phyloP scores from a whole-genome alignment of 208 protist species.

The Acanthamoeba castellanii region DNA sequence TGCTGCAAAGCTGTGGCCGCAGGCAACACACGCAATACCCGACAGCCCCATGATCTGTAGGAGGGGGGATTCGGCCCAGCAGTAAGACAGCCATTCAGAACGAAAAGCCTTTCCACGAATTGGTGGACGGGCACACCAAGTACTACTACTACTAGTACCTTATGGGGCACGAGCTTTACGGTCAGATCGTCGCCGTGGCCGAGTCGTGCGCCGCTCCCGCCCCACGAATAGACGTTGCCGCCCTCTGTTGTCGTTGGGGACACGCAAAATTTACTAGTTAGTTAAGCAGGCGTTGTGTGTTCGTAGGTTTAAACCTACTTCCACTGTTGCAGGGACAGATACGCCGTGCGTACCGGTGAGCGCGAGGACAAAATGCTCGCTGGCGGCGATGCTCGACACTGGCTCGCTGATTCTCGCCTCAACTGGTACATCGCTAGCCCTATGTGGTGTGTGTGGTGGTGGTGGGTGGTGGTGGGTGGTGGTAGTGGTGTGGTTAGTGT shows the following conservation, averaged over 20 bases:
- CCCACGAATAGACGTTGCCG: constrained; percentile 4
- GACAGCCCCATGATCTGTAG: background rate
- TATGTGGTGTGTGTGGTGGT: background rate
- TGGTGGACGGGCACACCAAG: background rate
- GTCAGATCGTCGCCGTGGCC: background rate
- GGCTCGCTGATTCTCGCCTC: background rate
- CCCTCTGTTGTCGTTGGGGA: background rate
- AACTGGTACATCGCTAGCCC: background rate
- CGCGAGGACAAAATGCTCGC: background rate
- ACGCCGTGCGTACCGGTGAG: background rate
- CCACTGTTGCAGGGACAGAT: background rate
- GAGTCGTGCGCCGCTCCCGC: background rate
- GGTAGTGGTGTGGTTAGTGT: too few species aligned
- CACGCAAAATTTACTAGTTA: background rate
- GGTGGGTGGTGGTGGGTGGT: too few species aligned
- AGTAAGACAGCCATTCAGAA: background rate
- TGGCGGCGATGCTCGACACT: background rate
- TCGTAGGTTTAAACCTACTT: background rate
- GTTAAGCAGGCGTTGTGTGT: too few species aligned
- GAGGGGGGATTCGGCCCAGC: background rate
- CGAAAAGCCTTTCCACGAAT: too few species aligned
- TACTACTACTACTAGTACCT: background rate
- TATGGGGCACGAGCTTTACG: background rate
- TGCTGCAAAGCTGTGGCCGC: background rate
- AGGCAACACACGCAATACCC: background rate